Percentiles rank a stretch among this genome's conserved stretches.
Evolutionary conservation across 805 yeast genomes (phyloP).

Genomic region (Metschnikowia aberdeeniae): DNA sequence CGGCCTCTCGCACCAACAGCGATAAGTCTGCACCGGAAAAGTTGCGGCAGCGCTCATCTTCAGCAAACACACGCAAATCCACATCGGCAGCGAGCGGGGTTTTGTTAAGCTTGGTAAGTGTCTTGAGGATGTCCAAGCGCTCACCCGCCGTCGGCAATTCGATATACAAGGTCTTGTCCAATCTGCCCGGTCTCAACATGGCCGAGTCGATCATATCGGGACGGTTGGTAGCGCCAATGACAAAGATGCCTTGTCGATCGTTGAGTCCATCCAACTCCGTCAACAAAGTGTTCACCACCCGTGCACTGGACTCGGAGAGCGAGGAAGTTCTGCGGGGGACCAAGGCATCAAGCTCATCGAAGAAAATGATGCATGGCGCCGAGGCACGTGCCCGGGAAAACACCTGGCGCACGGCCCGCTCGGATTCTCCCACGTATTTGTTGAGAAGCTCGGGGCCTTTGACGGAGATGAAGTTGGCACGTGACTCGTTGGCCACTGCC

Average conservation of each 20-base stretch:
- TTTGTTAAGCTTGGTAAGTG: slow-evolving; percentile 64
- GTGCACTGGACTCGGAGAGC: slow-evolving; percentile 80
- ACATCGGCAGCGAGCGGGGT: slow-evolving; percentile 72
- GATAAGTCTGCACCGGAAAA: slow-evolving; percentile 96
- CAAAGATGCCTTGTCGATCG: slow-evolving; percentile 89
- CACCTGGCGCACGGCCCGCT: slow-evolving; percentile 89
- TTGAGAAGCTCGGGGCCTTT: slow-evolving; percentile 94
- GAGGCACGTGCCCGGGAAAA: slow-evolving; percentile 90
- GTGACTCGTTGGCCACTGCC: slow-evolving; percentile 96
- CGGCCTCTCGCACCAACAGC: slow-evolving; percentile 90
- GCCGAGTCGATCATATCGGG: slow-evolving; percentile 99
- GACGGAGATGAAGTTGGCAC: slow-evolving; percentile 93
- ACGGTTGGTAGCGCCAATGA: slow-evolving; percentile 93
- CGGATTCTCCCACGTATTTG: slow-evolving; percentile 95
- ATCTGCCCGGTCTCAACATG: slow-evolving; percentile 94
- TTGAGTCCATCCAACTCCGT: slow-evolving; percentile 95
- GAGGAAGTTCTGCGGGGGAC: slow-evolving; percentile 92
- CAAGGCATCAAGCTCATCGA: slow-evolving; percentile 93
- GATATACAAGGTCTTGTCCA: slow-evolving; percentile 88
- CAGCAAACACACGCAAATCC: slow-evolving; percentile 57
- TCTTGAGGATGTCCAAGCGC: slow-evolving; percentile 74
- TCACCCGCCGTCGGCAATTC: slow-evolving; percentile 82
- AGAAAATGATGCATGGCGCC: slow-evolving; percentile 89
- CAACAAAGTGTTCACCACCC: slow-evolving; percentile 91
- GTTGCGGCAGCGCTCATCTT: slow-evolving; percentile 77